Conservation (phyloP, 306 rosid genomes). For the Casuarina equisetifolia region DNA sequence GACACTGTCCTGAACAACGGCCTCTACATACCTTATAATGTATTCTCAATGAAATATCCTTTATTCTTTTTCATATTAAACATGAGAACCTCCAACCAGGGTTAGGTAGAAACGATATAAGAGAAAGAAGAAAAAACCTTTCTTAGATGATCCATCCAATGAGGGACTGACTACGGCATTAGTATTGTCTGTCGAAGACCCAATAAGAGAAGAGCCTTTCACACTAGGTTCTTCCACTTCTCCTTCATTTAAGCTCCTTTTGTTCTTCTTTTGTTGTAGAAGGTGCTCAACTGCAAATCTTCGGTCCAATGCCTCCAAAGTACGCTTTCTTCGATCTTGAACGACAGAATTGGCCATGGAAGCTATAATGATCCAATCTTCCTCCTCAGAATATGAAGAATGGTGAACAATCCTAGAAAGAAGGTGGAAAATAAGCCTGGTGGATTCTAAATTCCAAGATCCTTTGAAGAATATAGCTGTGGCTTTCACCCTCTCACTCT, state of each 20-base stretch:
- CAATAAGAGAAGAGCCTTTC: conserved; percentile 26
- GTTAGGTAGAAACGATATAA: background rate
- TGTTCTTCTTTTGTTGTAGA: conserved; percentile 48
- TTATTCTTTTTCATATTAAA: background rate
- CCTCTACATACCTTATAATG: background rate
- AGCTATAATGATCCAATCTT: conserved; percentile 3
- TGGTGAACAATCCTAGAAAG: conserved; percentile 2
- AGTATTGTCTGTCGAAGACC: conserved; percentile 18
- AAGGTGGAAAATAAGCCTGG: background rate
- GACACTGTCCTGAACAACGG: background rate
- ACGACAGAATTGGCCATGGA: conserved; percentile 48
- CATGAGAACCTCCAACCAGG: background rate
- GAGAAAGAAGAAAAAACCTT: conserved; percentile 38
- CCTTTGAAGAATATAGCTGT: background rate
- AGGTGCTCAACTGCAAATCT: conserved; percentile 69
- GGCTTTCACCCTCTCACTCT: background rate
- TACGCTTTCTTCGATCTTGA: conserved; percentile 59
- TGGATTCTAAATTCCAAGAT: background rate
- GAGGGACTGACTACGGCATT: conserved; percentile 26
- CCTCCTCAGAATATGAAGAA: background rate
- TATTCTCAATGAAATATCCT: background rate
- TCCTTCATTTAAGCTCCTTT: conserved; percentile 21
- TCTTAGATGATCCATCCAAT: conserved; percentile 27
- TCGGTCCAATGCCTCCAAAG: conserved; percentile 78
- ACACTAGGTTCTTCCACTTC: conserved; percentile 19